phyloP scores from a whole-genome alignment of 2,329 filamentous ascomycete species.

The Pestalotiopsis sp. region DNA sequence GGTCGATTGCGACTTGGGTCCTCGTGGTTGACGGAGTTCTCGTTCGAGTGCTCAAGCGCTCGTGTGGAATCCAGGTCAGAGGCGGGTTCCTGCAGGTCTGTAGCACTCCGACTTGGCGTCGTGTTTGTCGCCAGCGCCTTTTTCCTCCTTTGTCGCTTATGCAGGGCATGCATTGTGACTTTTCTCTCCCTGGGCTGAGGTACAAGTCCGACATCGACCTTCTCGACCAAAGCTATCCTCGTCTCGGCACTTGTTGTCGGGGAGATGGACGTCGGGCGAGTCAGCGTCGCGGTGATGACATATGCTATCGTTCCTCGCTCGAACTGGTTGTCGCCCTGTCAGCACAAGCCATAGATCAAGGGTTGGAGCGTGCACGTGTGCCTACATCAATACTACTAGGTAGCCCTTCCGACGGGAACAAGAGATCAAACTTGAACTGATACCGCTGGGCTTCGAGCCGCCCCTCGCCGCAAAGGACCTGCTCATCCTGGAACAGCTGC shows the following conservation, averaged over 20 bases:
- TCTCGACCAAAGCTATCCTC: slow-evolving; percentile 79
- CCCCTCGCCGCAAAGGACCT: slow-evolving; percentile 78
- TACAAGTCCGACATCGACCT: slow-evolving; percentile 81
- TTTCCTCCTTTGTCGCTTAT: slow-evolving; percentile 68
- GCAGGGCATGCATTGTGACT: slow-evolving; percentile 86
- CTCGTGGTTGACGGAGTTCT: slow-evolving; percentile 42
- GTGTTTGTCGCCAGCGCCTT: slow-evolving; percentile 53
- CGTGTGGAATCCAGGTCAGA: slow-evolving; percentile 42
- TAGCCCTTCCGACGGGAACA: slow-evolving; percentile 69
- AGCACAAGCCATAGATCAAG: slow-evolving; percentile 15
- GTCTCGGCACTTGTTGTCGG: slow-evolving; percentile 80
- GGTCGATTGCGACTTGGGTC: slow-evolving; percentile 36
- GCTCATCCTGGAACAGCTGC: slow-evolving; percentile 82
- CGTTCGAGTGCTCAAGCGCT: slow-evolving; percentile 39
- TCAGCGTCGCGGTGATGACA: slow-evolving; percentile 86
- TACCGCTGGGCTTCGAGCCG: slow-evolving; percentile 74
- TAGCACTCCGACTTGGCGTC: slow-evolving; percentile 34
- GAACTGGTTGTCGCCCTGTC: slow-evolving; percentile 62
- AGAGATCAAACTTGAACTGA: slow-evolving; percentile 77
- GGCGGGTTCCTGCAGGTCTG: slow-evolving; percentile 39
- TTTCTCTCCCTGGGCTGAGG: slow-evolving; percentile 75
- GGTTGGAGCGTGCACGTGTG: slow-evolving; percentile 23
- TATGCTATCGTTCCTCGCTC: slow-evolving; percentile 93
- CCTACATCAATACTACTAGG: slow-evolving; percentile 95
- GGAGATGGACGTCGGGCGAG: slow-evolving; percentile 82